phyloP scores from a whole-genome alignment of 495 filamentous ascomycete species.

The Aspergillus cristatus region DNA sequence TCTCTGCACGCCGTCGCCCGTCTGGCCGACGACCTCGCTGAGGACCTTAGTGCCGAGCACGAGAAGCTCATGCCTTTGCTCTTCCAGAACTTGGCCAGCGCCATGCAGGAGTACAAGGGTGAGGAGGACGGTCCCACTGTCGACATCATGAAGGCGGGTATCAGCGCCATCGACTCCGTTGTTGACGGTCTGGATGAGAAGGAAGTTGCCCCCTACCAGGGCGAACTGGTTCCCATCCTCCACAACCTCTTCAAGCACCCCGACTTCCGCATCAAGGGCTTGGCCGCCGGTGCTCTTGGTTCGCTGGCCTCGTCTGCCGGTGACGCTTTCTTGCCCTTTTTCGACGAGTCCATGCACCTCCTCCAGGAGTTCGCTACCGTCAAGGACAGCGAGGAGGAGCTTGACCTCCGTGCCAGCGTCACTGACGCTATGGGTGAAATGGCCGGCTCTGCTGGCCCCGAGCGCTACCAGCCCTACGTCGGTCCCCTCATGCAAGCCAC shows the following conservation, averaged over 20 bases:
- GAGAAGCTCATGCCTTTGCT: constrained; percentile 71
- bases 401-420: constrained; percentile 80
- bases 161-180: constrained; percentile 84
- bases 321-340: constrained; percentile 80
- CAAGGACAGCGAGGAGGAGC: constrained; percentile 83
- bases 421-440: constrained; percentile 90
- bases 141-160: constrained; percentile 79
- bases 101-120: constrained; percentile 58
- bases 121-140: constrained; percentile 50
- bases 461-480: constrained; percentile 84
- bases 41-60: constrained; percentile 78
- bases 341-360: constrained; percentile 76
- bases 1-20: constrained; percentile 78
- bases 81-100: constrained; percentile 78
- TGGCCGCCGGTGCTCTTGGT: constrained; percentile 81
- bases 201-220: constrained; percentile 70
- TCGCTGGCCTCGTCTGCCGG: constrained; percentile 78
- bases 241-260: constrained; percentile 70
- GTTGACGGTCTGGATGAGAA: constrained; percentile 82
- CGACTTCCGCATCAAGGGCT: constrained; percentile 81
- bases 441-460: constrained; percentile 75
- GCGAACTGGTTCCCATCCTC: constrained; percentile 72
- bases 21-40: constrained; percentile 84
- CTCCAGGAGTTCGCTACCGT: constrained; percentile 73
- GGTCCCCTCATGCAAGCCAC: constrained; percentile 79